These are phyloP conservation scores for Gardenia jasminoides DNA, from an alignment of 257 asterid genomes.

Conservation along the genomic window DNA sequence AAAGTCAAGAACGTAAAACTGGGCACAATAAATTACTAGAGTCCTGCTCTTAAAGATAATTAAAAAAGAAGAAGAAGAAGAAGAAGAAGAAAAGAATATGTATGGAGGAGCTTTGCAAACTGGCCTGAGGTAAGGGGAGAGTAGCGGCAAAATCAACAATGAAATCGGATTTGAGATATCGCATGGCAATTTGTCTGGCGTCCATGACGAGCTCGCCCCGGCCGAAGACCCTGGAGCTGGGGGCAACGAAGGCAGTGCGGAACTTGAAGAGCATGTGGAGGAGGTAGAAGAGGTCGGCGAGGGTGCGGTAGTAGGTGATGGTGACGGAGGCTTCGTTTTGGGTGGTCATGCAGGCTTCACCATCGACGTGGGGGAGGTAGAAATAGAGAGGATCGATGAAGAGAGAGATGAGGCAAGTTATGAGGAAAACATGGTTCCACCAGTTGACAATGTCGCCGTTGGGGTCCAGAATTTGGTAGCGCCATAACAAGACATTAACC, in stretches of 20 bases:
- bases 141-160: conserved; percentile 71
- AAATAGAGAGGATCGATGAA: conserved; percentile 89
- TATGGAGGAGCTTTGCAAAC: neutral
- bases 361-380: conserved; percentile 63
- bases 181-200: conserved; percentile 51
- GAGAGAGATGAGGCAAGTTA: conserved; percentile 66
- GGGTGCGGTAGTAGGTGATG: conserved; percentile 57
- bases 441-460: conserved; percentile 77
- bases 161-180: conserved; percentile 72
- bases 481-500: conserved; percentile 57
- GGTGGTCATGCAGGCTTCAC: conserved; percentile 62
- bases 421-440: conserved; percentile 83
- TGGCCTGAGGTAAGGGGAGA: conserved; percentile 84
- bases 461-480: conserved; percentile 76
- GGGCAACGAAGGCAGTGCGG: conserved; percentile 87
- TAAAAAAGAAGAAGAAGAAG: too few relatives aligned
- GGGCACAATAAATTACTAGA: neutral
- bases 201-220: conserved; percentile 96
- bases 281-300: conserved; percentile 64
- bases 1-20: too few relatives aligned
- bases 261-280: conserved; percentile 79
- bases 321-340: conserved; percentile 44
- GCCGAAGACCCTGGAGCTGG: conserved; percentile 83
- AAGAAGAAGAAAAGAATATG: too few relatives aligned
- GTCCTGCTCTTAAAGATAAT: neutral